Evolutionary conservation across 768 basidiomycete genomes (phyloP), one percentile per base, ranked within the genome.

Genomic region (Amanita jacksonii): DNA sequence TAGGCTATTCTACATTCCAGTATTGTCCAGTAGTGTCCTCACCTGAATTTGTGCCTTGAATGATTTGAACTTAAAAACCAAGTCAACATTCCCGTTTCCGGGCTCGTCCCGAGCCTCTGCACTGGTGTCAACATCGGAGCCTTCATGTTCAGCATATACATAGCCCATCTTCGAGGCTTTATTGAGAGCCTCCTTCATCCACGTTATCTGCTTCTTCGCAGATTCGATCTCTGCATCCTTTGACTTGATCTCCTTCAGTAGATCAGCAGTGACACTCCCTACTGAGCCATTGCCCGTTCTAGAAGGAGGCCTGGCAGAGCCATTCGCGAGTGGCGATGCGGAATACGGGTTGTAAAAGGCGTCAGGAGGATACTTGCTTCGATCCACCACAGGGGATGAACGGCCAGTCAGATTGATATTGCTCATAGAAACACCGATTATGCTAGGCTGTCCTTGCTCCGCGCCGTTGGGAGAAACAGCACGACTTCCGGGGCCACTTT

Each of bases 31-130:
- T n/a, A n/a, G n/a, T n/a, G n/a, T n/a, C 63, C 77, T 51, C 49
- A 91, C 92, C 79, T 92, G 87, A 41, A 93, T 72, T 50, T 79
- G 78, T 8, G 88, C 85, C 59, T 81, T 80, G 60, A 91, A 85
- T 56, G 89, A 81, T 66, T 94, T 98, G 55, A 98, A 76, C 56
- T 73, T 77, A 45, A 96, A 64, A 4, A 85, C 68, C 60, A 89
- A 72, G 51, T 91, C 86, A 2, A 76, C 69, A 46, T 81, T 66
- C 54, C 68, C 70, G 44, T 67, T 42, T 12, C 30, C 69, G 27
- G 72, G 70, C 18, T 41, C 41, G 32, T 70, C 73, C 20, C 73
- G 73, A 31, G 53, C 56, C 1, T 57, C 59, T 27, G 51, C 59
- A 46, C 52, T 47, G n/a, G 57, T 58, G 31, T 60, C 59, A 57